Base-by-base conservation (phyloP, 352 stramenopile genomes). In the Blastocystis sp. region DNA sequence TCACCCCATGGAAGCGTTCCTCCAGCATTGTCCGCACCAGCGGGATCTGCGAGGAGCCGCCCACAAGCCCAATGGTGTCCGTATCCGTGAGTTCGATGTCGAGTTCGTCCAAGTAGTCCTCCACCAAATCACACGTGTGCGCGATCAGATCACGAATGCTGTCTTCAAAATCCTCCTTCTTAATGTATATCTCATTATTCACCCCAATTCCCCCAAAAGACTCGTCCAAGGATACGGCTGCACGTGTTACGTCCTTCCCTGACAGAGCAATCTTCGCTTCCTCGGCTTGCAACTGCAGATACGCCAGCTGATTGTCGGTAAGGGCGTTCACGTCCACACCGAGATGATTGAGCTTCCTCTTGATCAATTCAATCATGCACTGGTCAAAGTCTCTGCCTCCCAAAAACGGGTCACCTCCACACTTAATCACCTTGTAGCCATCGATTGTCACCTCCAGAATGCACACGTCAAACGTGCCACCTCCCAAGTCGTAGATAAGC, bases 401-500 rank as follows among this genome's bases (percentile, higher is more conserved):
- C 48, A 57, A 14, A 57, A 57, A 7, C 6, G 6, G 6, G 48
- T 57, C 14, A 17, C 48, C 48, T 7, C 48, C 48, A 57, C 48
- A 57, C 48, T 14, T 7, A 57, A 57, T 57, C 48, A 57, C 48
- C 48, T 57, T 57, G 48, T 57, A 57, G 48, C 14, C 48, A 7
- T 7, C 48, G 14, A 17, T 7, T 7, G 48, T 17, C 42, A 84
- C 54, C 17, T 28, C 24, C 28, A 84, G 24, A 19, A 84, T 9
- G 9, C 52, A 43, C 2, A 84, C 24, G 45, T 84, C 74, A 48
- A 54, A 84, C 11, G 74, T 84, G 28, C 74, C 74, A 54, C 74
- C 74, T 70, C 74, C 74, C 3, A 66, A 24, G 66, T 84, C 74
- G 52, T 68, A 66, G 7, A 69, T 64, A 2, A 68, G n/a, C 65